Percentiles rank a stretch among this genome's conserved stretches.
These are phyloP conservation scores for Carex kokanica DNA, from an alignment of 176 grass and related monocot species.

Conservation along the genomic window DNA sequence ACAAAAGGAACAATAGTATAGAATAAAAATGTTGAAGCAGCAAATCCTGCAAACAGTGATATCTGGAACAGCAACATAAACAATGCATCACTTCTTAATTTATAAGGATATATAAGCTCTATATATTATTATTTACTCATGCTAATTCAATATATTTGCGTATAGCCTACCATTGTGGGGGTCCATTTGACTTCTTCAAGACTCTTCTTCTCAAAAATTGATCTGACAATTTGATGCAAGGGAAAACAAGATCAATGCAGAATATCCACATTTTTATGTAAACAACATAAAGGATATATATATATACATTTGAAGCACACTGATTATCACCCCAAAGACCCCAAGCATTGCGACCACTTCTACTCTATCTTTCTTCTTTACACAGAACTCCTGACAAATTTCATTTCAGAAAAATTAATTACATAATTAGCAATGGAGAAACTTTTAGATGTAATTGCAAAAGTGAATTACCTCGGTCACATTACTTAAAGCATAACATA, in stretches of 20 bases:
- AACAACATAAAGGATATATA: constrained; percentile 58
- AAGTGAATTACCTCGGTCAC: constrained; percentile 49
- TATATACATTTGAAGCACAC: constrained; percentile 81
- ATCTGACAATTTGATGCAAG: constrained; percentile 21
- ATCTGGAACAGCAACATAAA: constrained; percentile 25
- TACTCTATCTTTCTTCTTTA: constrained; percentile 58
- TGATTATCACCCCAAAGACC: constrained; percentile 65
- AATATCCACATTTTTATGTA: neutral
- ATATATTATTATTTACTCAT: neutral
- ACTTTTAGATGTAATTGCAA: neutral
- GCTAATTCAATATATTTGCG: neutral
- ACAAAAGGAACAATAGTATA: constrained; percentile 35
- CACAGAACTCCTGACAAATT: constrained; percentile 49
- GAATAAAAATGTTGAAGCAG: constrained; percentile 37
- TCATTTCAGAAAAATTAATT: constrained; percentile 10
- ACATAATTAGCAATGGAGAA: neutral
- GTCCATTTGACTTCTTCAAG: constrained; percentile 43
- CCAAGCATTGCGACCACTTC: constrained; percentile 85
- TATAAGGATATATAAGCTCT: too few relatives aligned
- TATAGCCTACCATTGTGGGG: constrained; percentile 28
- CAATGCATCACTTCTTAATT: neutral
- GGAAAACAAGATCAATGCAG: constrained; percentile 2
- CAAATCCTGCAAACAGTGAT: constrained; percentile 38
- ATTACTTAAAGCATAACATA: constrained; percentile 82
- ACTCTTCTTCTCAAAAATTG: constrained; percentile 35